Base-by-base conservation (phyloP, 129 eudicot species). In the Sambucus nigra region DNA sequence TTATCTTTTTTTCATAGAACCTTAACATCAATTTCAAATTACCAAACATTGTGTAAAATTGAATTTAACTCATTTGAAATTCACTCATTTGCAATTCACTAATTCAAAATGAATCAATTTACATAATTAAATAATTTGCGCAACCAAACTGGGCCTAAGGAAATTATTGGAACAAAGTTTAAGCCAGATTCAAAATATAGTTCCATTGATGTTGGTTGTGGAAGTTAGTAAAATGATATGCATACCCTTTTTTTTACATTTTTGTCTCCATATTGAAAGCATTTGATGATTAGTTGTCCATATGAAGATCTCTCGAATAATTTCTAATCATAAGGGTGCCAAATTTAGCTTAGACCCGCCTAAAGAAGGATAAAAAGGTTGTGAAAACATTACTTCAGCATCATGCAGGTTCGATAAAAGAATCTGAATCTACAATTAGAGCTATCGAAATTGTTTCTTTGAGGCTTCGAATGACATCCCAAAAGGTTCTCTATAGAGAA, bases 361-460 rank as follows among this genome's bases (percentile, higher is more conserved):
- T 13, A 92, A 84, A 63, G 84, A 77, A 64, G 61, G 97, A 94
- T 18, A 85, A 87, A 29, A 73, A 73, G 67, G 63, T 70, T 14
- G 29, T 88, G 12, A 55, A 69, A 64, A 29, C 65, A 0, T 15
- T 80, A 51, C 66, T 89, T 14, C 76, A 78, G 56, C 65, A 60
- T n/a, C n/a, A n/a, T n/a, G n/a, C n/a, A n/a, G 46, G 53, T 65
- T 73, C 84, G 21, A 59, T 48, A 13, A 79, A 75, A 32, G 77
- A 71, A 57, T 21, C 70, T 40, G 56, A n/a, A n/a, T n/a, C n/a
- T n/a, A n/a, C 64, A 28, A 48, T 53, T 24, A 59, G 74, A 27
- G 65, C 65, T 55, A 67, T 88, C 57, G 76, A 38, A 16, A 44
- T 73, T 48, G 87, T 75, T 21, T 68, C 80, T 51, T 55, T 17